Base-by-base conservation (phyloP, 495 filamentous ascomycete species). In the Daldinia decipiens region DNA sequence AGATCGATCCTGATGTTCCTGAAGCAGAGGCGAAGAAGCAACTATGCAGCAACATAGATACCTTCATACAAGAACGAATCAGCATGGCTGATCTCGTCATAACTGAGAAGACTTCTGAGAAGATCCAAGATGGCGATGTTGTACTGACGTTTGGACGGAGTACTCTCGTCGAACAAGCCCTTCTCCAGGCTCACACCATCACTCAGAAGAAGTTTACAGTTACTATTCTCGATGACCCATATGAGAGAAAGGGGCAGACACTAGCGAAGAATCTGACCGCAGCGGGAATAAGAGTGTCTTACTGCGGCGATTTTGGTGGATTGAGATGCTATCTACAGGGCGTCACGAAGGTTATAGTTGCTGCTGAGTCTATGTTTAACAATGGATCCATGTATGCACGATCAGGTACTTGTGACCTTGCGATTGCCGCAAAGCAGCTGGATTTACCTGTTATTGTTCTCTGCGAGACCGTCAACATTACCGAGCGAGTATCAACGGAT, bases 381-480 rank as follows among this genome's bases (percentile, higher is more conserved):
- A 97, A 97, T 77, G 95, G 95, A 4, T 86, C 92, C 1, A 82
- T 99, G 57, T 95, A 93, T 78, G 94, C 90, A 4, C 87, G 95
- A 27, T 88, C 93, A 36, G 95, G 95, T 58, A 97, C 94, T 8
- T 93, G 93, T 0, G 84, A 93, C 39, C 86, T 97, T 4, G 94
- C 95, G n/a, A 92, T 95, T 85, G 89, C 88, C 27, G 95, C 94
- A 24, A 89, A 90, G 65, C 88, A 90, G 53, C 79, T 83, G 15
- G 87, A 87, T 53, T 87, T 93, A 36, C 92, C 94, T 2, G 94
- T 99, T 40, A 89, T 95, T 34, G 93, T 96, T 4, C 92, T 92
- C 65, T 98, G 94, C 78, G 95, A 99, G 83, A 94, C 91, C 2
- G 88, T 99, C 82, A 99, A 98, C 79, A 97, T 97, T 80, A 94